phyloP scores from a whole-genome alignment of 306 rosid species.

The Oemleria cerasiformis region DNA sequence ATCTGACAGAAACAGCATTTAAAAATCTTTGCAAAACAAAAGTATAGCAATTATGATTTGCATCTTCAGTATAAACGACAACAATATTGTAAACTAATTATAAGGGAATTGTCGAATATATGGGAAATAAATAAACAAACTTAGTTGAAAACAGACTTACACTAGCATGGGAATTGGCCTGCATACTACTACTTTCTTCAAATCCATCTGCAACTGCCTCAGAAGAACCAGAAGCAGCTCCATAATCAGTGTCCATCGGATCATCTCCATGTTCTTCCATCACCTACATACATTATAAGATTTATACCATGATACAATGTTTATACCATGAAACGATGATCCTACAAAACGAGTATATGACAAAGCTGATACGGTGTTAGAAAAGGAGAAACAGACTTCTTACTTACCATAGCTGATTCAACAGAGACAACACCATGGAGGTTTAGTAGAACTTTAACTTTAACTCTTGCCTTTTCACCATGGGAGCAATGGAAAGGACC shows the following conservation, averaged over 20 bases:
- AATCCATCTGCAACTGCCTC: conserved; percentile 55
- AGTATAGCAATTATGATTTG: background rate
- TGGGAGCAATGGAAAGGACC: conserved; percentile 71
- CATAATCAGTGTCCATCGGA: conserved; percentile 56
- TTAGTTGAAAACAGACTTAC: conserved; percentile 39
- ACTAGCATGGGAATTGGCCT: conserved; percentile 43
- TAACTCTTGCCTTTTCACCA: conserved; percentile 59
- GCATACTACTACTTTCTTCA: conserved; percentile 36
- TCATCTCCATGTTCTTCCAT: conserved; percentile 56
- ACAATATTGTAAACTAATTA: background rate
- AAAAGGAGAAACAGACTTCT: conserved; percentile 23
- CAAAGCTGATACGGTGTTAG: conserved; percentile 11
- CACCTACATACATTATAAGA: conserved; percentile 51
- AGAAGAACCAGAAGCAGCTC: conserved; percentile 34
- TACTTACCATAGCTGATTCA: conserved; percentile 79
- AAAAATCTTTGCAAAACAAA: conserved; percentile 1
- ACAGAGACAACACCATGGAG: conserved; percentile 79
- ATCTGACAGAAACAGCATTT: background rate
- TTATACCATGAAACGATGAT: conserved; percentile 12
- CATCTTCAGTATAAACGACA: background rate
- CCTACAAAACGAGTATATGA: conserved; percentile 19
- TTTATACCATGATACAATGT: conserved; percentile 15
- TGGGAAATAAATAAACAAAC: background rate
- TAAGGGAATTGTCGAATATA: background rate
- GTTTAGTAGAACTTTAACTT: conserved; percentile 69